phyloP scores from a whole-genome alignment of 2,329 filamentous ascomycete genomes.

The Verticillium longisporum region DNA sequence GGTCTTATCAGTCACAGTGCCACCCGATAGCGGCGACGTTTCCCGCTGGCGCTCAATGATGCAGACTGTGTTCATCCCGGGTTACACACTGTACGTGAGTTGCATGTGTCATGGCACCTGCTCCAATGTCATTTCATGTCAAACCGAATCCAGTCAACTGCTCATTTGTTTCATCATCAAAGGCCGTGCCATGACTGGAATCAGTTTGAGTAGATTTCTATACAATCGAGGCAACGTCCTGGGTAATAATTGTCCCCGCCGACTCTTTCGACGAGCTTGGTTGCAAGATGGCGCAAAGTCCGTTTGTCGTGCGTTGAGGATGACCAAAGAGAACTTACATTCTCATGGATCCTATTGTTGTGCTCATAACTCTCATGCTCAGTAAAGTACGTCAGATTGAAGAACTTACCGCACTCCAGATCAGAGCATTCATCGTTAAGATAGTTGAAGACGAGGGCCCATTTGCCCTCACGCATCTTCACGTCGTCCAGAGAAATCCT shows the following conservation, averaged over 20 bases:
- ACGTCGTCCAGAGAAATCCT: not conserved
- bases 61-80: not conserved
- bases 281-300: not conserved
- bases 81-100: not conserved
- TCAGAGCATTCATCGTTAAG: not conserved
- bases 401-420: not conserved
- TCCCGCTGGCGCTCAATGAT: not conserved
- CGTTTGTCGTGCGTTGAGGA: not conserved
- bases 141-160: not conserved
- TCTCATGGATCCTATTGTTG: constrained; percentile 1
- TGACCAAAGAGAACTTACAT: not conserved
- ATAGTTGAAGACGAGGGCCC: not conserved
- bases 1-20: not conserved
- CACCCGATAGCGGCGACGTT: not conserved
- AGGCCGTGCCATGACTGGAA: too few relatives aligned
- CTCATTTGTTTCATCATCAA: too few relatives aligned
- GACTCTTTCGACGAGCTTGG: not conserved
- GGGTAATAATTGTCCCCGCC: not conserved
- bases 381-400: constrained; percentile 3
- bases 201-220: not conserved
- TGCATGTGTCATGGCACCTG: not conserved
- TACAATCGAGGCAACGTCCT: not conserved
- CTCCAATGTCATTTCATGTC: not conserved
- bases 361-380: not conserved
- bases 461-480: constrained; percentile 4